Conservation (phyloP, 2,329 filamentous ascomycete genomes). For the Venturiaceae sp. region DNA sequence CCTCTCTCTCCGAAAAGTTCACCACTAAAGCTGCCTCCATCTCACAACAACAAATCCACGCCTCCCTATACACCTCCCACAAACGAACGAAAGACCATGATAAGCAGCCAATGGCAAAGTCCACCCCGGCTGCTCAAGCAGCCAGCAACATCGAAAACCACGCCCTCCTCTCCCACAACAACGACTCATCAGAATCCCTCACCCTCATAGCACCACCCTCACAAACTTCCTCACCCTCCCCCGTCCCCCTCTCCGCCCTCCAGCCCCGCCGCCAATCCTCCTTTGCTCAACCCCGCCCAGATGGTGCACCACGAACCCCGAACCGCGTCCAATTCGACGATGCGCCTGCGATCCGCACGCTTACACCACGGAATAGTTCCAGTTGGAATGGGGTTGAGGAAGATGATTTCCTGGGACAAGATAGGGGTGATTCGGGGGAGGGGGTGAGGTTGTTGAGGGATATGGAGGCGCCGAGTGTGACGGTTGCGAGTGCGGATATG, state of each 20-base stretch:
- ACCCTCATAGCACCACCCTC: background rate
- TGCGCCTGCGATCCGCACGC: background rate
- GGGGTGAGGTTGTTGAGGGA: conserved; percentile 23
- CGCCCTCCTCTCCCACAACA: conserved; percentile 2
- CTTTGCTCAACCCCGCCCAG: conserved; percentile 34
- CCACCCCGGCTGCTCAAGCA: background rate
- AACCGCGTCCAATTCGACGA: conserved; percentile 69
- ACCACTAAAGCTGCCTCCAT: background rate
- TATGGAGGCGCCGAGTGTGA: conserved; percentile 72
- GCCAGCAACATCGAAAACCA: conserved; percentile 1
- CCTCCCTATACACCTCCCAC: background rate
- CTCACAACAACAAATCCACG: background rate
- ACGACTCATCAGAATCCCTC: conserved; percentile 3
- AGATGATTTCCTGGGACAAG: background rate
- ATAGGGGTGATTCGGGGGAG: background rate
- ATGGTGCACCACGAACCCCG: conserved; percentile 51
- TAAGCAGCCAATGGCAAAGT: background rate
- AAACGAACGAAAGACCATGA: background rate
- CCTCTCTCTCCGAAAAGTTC: background rate
- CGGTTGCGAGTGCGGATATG: conserved; percentile 51
- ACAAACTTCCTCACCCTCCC: background rate
- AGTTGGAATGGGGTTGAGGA: background rate
- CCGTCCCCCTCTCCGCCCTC: background rate
- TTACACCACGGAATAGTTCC: background rate
- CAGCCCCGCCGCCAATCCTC: no score